These are phyloP conservation scores for Bifiguratus adelaidae DNA, from an alignment of 192 early-diverging fungal species.

Conservation along the genomic window DNA sequence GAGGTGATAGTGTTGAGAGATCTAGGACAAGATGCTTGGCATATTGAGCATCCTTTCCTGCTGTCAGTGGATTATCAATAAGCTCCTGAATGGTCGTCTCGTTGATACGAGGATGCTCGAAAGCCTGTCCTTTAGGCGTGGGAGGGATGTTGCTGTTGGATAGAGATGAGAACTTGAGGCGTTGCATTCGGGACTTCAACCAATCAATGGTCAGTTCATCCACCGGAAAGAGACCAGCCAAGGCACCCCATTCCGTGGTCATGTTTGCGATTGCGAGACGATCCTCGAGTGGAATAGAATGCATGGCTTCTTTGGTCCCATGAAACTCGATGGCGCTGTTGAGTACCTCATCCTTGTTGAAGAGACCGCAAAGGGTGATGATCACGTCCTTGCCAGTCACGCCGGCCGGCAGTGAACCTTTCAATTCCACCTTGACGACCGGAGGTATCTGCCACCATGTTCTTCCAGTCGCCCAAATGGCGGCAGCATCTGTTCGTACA, in stretches of 20 bases:
- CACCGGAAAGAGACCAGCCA: conserved; percentile 94
- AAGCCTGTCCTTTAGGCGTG: conserved; percentile 25
- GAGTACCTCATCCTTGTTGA: conserved; percentile 90
- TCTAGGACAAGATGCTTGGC: conserved; percentile 82
- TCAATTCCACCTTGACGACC: conserved; percentile 82
- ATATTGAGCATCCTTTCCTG: conserved; percentile 60
- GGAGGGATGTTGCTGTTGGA: conserved; percentile 38
- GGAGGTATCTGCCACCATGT: conserved; percentile 99
- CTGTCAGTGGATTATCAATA: conserved; percentile 24
- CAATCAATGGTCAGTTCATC: conserved; percentile 71
- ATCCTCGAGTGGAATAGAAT: conserved; percentile 69
- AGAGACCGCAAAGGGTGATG: conserved; percentile 84
- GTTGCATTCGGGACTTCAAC: conserved; percentile 49
- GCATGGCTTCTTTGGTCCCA: conserved; percentile 52
- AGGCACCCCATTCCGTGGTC: conserved; percentile 99
- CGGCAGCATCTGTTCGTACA: conserved; percentile 95
- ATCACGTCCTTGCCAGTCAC: conserved; percentile 98
- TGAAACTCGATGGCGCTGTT: conserved; percentile 96
- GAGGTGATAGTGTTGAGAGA: conserved; percentile 75
- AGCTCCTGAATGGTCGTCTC: conserved; percentile 27
- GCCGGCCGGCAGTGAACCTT: conserved; percentile 63
- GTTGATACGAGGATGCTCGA: conserved; percentile 48
- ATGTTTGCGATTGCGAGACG: conserved; percentile 96
- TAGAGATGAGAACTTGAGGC: conserved; percentile 34
- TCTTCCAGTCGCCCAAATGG: conserved; percentile 94